These are phyloP conservation scores for Ophioceras dolichostomum DNA, from an alignment of 2,329 filamentous ascomycete species.

Conservation along the genomic window DNA sequence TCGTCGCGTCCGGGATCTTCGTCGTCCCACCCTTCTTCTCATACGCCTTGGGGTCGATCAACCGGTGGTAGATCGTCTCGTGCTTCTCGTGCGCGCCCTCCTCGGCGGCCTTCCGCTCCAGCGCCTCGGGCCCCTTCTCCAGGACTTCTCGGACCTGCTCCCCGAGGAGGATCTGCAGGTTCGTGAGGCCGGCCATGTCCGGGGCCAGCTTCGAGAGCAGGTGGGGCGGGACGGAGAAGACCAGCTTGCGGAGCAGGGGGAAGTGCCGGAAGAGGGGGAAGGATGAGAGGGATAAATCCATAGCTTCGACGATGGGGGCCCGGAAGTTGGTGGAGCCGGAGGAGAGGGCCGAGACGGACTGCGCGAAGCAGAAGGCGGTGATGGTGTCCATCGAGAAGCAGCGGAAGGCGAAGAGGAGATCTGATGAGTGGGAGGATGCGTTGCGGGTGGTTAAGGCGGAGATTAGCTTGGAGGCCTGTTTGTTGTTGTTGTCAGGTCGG, in stretches of 20 bases:
- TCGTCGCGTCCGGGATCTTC: constrained; percentile 11
- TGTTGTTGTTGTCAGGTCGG: constrained; percentile 4
- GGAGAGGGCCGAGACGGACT: constrained; percentile 22
- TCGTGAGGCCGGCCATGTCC: constrained; percentile 3
- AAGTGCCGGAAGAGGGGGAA: constrained; percentile 27
- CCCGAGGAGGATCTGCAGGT: constrained; percentile 3
- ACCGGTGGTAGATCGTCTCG: constrained; percentile 20
- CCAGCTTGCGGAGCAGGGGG: constrained; percentile 2
- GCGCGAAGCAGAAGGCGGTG: constrained; percentile 26
- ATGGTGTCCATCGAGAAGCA: constrained; percentile 24
- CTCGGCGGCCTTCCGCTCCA: too few species aligned
- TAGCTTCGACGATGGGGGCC: constrained; percentile 26
- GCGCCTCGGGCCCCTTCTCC: constrained; percentile 1
- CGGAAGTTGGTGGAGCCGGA: constrained; percentile 23
- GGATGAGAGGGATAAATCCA: constrained; percentile 21
- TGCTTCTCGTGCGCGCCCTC: constrained; percentile 16
- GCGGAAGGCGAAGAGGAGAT: constrained; percentile 19
- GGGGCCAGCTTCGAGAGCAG: constrained; percentile 11
- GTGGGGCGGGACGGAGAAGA: constrained; percentile 12
- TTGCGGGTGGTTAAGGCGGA: constrained; percentile 14
- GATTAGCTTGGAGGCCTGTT: constrained; percentile 18
- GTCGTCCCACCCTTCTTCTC: neutral
- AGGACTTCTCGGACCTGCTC: constrained; percentile 8
- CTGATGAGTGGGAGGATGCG: constrained; percentile 10
- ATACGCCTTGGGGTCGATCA: constrained; percentile 16